Conservation (phyloP, 1,284 basidiomycete species). For the Athelia psychrophila region DNA sequence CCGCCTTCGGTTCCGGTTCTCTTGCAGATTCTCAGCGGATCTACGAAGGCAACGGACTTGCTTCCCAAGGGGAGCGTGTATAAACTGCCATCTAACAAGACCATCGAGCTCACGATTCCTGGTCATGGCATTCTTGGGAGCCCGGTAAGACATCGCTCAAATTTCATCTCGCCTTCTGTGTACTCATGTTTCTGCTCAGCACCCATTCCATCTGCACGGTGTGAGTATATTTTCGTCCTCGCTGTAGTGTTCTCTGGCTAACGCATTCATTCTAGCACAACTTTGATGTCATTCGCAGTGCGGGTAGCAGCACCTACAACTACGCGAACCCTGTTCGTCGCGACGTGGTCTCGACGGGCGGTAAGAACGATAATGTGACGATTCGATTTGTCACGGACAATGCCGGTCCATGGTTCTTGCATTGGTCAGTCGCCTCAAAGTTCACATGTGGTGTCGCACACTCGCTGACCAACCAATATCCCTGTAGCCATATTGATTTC, state of each 20-base stretch:
- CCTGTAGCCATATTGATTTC: conserved; percentile 37
- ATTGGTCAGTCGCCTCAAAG: conserved; percentile 29
- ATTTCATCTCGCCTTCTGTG: too few species aligned
- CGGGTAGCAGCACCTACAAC: conserved; percentile 18
- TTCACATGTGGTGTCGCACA: not conserved
- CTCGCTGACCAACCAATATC: too few species aligned
- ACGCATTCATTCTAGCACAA: conserved; percentile 15
- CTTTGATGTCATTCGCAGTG: conserved; percentile 27
- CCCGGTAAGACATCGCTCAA: conserved; percentile 18
- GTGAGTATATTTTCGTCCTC: too few species aligned
- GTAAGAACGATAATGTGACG: conserved; percentile 33
- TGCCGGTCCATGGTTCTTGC: conserved; percentile 46
- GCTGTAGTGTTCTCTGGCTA: not conserved
- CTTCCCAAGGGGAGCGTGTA: conserved; percentile 26
- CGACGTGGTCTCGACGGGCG: conserved; percentile 19
- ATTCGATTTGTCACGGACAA: conserved; percentile 46
- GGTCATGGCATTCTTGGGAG: conserved; percentile 6
- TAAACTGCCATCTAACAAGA: conserved; percentile 26
- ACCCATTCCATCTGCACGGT: conserved; percentile 29
- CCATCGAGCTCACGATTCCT: conserved; percentile 28
- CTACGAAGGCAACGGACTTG: conserved; percentile 19
- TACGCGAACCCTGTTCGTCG: conserved; percentile 24
- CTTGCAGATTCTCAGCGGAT: conserved; percentile 34
- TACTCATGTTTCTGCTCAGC: conserved; percentile 17
- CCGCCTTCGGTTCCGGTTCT: conserved; percentile 30